Base-by-base conservation (phyloP, 768 basidiomycete genomes). In the Chiua virens region DNA sequence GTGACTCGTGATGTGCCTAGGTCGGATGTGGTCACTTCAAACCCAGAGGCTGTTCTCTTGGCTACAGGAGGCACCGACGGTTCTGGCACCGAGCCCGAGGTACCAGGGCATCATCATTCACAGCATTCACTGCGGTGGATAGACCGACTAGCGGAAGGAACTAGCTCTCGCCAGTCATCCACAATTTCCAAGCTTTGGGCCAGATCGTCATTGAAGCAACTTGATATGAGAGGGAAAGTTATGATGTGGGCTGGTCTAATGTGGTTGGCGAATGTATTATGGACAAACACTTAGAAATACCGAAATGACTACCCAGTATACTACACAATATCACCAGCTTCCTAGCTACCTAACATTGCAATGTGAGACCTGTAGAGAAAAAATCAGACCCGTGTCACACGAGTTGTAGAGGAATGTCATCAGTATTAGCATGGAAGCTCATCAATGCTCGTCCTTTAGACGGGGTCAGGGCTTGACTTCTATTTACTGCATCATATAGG, bases 401-500 rank as follows among this genome's bases (percentile, higher is more conserved):
- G 5, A n/a, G 47, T 30, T 6, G n/a, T 30, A 13, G 39, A 41
- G 32, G 14, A 23, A 27, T 27, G 2, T 9, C 45, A 47, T 82
- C 89, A 92, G 87, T 79, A 91, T 92, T 91, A 92, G 89, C 89
- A 92, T 91, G 89, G 87, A 78, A 71, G 68, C 74, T 89, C 87
- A 76, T 87, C 86, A 87, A 75, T 69, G 62, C 75, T 72, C 68
- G 77, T 86, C 85, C 85, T 78, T 81, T 50, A 81, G 85, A 88
- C 79, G 70, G 73, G 75, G 69, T 91, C 83, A 85, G 89, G 74
- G 88, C 89, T 92, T 91, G 89, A 91, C 89, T 89, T 87, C 88
- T 91, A 80, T 82, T 75, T 82, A 66, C 78, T 82, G 76, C 61
- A 89, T 86, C 89, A 82, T 62, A 71, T 59, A 53, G 59, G 49